These are phyloP conservation scores for Penicillium sp. DNA, from an alignment of 2,329 filamentous ascomycete species.

Conservation along the genomic window DNA sequence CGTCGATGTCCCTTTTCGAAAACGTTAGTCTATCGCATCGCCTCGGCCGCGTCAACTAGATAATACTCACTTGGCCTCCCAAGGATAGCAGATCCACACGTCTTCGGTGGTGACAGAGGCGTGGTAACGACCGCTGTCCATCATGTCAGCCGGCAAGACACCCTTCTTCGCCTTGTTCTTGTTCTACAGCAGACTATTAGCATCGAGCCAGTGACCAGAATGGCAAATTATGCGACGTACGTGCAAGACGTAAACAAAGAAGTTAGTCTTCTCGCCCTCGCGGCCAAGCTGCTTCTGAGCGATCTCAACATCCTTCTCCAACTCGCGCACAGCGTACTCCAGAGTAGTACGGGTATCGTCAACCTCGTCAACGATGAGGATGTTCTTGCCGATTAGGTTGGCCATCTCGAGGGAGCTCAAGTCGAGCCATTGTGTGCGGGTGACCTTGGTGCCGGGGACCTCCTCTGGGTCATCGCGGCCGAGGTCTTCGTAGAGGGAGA, in stretches of 20 bases:
- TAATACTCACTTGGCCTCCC: conserved; percentile 75
- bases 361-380: conserved; percentile 92
- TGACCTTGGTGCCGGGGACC: conserved; percentile 85
- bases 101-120: conserved; percentile 88
- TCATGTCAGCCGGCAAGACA: conserved; percentile 72
- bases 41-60: background rate
- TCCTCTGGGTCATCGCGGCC: conserved; percentile 65
- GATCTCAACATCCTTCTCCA: conserved; percentile 88
- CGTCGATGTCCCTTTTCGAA: conserved; percentile 71
- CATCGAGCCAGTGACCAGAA: background rate
- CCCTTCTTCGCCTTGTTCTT: conserved; percentile 98
- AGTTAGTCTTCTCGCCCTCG: conserved; percentile 72
- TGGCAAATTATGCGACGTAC: conserved; percentile 49
- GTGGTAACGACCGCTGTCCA: conserved; percentile 69
- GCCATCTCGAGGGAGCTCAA: conserved; percentile 80
- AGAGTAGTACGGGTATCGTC: conserved; percentile 93
- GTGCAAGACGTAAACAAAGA: conserved; percentile 94
- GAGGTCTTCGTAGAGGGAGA: conserved; percentile 92
- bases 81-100: conserved; percentile 98
- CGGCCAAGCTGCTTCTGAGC: conserved; percentile 72
- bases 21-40: conserved; percentile 22
- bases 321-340: conserved; percentile 88
- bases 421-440: conserved; percentile 97
- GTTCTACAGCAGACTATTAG: conserved; percentile 58
- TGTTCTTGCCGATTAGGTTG: conserved; percentile 85